These are phyloP conservation scores for Theileria parva DNA, from an alignment of 169 alveolate genomes.

Conservation along the genomic window DNA sequence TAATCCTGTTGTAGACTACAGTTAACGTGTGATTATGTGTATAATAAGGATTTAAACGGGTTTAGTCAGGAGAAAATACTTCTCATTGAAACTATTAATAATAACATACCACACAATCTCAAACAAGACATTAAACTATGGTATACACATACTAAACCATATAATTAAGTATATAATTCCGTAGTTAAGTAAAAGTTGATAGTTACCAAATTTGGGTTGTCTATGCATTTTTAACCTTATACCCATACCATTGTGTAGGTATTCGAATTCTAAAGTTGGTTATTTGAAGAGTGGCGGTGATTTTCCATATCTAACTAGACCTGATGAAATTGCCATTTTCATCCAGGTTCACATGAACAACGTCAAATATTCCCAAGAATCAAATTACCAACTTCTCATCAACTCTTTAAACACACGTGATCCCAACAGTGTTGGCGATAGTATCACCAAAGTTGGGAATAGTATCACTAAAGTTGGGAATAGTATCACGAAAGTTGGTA, in stretches of 20 bases:
- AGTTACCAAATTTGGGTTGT: too few relatives aligned
- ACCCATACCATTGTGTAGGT: conserved; percentile 34
- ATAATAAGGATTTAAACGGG: conserved; percentile 20
- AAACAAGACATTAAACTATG: conserved; percentile 44
- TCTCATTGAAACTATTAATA: conserved; percentile 70
- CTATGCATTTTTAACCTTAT: too few relatives aligned
- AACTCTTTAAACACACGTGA: too few relatives aligned
- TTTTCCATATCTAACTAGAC: conserved; percentile 72
- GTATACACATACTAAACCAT: conserved; percentile 45
- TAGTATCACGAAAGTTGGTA: background rate
- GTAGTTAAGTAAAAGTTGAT: too few relatives aligned
- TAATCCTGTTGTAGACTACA: conserved; percentile 53
- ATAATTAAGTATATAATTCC: conserved; percentile 15
- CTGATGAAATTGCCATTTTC: conserved; percentile 72
- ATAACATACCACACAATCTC: conserved; percentile 56
- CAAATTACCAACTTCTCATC: background rate
- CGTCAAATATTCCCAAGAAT: conserved; percentile 2
- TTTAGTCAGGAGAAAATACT: conserved; percentile 43
- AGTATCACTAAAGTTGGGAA: too few relatives aligned
- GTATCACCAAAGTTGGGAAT: too few relatives aligned
- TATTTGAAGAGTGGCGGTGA: conserved; percentile 70
- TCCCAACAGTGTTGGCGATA: too few relatives aligned
- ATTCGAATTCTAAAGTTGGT: conserved; percentile 68
- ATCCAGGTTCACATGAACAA: conserved; percentile 71
- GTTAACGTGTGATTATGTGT: conserved; percentile 62